Conservation (phyloP, 768 basidiomycete species). For the Tylopilus subfusipes region DNA sequence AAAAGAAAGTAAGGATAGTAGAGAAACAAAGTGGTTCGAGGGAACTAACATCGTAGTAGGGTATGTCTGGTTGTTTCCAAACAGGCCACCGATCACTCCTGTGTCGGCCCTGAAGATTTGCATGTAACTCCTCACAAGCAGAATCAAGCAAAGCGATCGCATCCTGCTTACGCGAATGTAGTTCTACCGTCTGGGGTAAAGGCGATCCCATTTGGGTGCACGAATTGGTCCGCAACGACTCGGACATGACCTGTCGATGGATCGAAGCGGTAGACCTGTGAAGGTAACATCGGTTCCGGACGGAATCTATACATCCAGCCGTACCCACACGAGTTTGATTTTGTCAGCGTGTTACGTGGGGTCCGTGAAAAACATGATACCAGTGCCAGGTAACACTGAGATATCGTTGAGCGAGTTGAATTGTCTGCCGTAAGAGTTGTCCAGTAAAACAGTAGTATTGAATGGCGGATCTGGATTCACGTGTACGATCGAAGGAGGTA, state of each 20-base stretch:
- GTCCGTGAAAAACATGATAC: too few relatives aligned
- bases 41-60: slow-evolving; percentile 64
- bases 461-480: slow-evolving; percentile 36
- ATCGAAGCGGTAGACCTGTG: slow-evolving; percentile 29
- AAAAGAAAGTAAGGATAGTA: too few relatives aligned
- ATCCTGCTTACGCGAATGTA: slow-evolving; percentile 53
- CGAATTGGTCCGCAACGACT: slow-evolving; percentile 74
- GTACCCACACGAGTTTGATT: slow-evolving; percentile 38
- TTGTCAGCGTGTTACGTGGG: too few relatives aligned
- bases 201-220: slow-evolving; percentile 70
- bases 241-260: slow-evolving; percentile 59
- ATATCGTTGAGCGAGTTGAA: slow-evolving; percentile 69
- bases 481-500: too few relatives aligned
- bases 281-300: slow-evolving; percentile 50
- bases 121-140: background rate
- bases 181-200: slow-evolving; percentile 60
- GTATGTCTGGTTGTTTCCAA: slow-evolving; percentile 50
- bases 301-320: slow-evolving; percentile 66
- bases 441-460: slow-evolving; percentile 64
- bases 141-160: too few relatives aligned
- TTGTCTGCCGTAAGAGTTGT: slow-evolving; percentile 77
- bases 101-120: slow-evolving; percentile 31
- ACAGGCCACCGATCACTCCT: slow-evolving; percentile 35
- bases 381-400: too few relatives aligned
- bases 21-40: too few relatives aligned